These are phyloP conservation scores for Bipolaris sorokiniana DNA, from an alignment of 2,329 filamentous ascomycete genomes.

Conservation along the genomic window DNA sequence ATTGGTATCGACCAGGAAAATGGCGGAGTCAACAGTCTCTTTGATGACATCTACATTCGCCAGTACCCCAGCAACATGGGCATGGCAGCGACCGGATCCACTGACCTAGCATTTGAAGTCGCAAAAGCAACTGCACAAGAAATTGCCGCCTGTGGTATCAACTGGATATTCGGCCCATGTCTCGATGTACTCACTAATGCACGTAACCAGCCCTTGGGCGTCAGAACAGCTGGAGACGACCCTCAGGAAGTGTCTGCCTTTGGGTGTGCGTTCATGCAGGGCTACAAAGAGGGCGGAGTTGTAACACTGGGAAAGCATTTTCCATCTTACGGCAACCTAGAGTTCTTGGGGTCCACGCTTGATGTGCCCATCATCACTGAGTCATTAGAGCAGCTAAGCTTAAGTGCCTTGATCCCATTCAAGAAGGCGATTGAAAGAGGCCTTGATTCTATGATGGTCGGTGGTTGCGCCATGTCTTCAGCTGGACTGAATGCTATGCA, in stretches of 20 bases:
- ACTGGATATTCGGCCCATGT: constrained; percentile 92
- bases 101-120: constrained; percentile 84
- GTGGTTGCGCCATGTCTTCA: constrained; percentile 90
- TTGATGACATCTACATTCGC: constrained; percentile 92
- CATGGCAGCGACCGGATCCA: constrained; percentile 86
- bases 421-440: constrained; percentile 86
- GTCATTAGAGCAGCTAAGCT: constrained; percentile 86
- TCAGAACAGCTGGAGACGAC: constrained; percentile 88
- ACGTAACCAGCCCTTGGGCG: constrained; percentile 86
- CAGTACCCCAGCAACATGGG: constrained; percentile 98
- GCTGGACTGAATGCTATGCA: constrained; percentile 94
- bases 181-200: constrained; percentile 94
- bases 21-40: constrained; percentile 95
- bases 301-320: constrained; percentile 96
- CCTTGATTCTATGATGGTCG: constrained; percentile 93
- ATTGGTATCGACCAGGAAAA: constrained; percentile 98
- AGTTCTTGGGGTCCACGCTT: constrained; percentile 87
- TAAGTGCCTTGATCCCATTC: constrained; percentile 92
- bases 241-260: constrained; percentile 94
- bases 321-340: constrained; percentile 92
- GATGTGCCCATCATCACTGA: constrained; percentile 97
- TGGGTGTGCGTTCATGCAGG: constrained; percentile 87
- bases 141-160: constrained; percentile 89
- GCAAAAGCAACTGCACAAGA: constrained; percentile 94
- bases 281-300: constrained; percentile 88